Conservation (phyloP, 2,329 filamentous ascomycete genomes). For the Pseudonectria buxi region DNA sequence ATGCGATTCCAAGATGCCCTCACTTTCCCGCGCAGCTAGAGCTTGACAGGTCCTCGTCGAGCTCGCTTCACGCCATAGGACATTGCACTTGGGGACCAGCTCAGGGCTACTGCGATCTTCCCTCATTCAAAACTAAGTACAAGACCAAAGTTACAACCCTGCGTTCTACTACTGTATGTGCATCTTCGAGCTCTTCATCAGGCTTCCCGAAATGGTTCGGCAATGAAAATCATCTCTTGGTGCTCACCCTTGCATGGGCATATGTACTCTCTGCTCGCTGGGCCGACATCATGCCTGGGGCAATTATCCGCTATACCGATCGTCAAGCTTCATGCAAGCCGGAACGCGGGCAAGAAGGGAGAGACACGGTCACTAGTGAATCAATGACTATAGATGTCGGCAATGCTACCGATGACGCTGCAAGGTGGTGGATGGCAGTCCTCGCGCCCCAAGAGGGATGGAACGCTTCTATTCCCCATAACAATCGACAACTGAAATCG, state of each 20-base stretch:
- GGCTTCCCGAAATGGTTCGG: too few species aligned
- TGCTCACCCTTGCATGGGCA: conserved; percentile 11
- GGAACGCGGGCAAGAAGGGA: neutral
- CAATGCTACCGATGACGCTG: neutral
- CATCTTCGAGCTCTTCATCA: too few species aligned
- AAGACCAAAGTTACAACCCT: neutral
- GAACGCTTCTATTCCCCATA: conserved; percentile 5
- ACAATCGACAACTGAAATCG: conserved; percentile 2
- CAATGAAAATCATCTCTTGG: neutral
- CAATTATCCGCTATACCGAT: conserved; percentile 4
- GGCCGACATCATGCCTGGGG: conserved; percentile 6
- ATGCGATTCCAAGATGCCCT: conserved; percentile 4
- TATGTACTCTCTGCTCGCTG: conserved; percentile 11
- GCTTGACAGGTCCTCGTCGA: conserved; percentile 1
- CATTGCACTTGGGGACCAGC: conserved; percentile 1
- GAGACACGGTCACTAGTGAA: too few species aligned
- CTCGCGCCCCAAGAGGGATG: conserved; percentile 8
- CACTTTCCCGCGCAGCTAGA: neutral
- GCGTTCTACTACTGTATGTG: too few species aligned
- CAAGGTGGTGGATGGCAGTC: conserved; percentile 8
- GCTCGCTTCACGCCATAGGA: neutral
- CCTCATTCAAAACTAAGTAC: conserved; percentile 1
- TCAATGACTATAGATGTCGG: conserved; percentile 1
- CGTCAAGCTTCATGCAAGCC: conserved; percentile 1
- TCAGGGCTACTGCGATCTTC: conserved; percentile 1